Conservation (phyloP, 1,139 yeast species). For the Scheffersomyces segobiensis region DNA sequence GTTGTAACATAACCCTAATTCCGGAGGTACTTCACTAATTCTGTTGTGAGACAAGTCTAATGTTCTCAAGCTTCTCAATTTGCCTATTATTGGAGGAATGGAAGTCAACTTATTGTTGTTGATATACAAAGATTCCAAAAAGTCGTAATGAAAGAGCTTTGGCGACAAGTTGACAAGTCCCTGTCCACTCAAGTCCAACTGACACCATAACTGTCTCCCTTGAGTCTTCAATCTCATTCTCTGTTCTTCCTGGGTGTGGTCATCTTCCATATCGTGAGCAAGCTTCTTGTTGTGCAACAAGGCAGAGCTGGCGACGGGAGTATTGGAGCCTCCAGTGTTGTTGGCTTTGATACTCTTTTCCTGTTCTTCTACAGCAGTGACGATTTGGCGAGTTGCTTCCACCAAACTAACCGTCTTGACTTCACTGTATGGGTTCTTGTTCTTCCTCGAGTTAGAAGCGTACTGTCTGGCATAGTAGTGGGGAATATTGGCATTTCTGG, state of each 20-base stretch:
- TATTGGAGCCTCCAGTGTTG: slow-evolving; percentile 16
- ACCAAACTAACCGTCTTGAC: slow-evolving; percentile 47
- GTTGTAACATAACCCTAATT: slow-evolving; percentile 79
- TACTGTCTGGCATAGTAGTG: slow-evolving; percentile 93
- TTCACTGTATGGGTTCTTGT: slow-evolving; percentile 47
- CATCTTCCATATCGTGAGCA: slow-evolving; percentile 60
- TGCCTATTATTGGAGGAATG: slow-evolving; percentile 70
- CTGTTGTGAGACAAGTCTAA: slow-evolving; percentile 83
- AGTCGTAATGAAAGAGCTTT: slow-evolving; percentile 76
- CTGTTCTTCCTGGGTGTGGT: slow-evolving; percentile 77
- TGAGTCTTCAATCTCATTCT: slow-evolving; percentile 69
- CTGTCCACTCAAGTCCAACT: slow-evolving; percentile 89
- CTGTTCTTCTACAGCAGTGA: slow-evolving; percentile 46
- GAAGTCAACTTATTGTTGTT: slow-evolving; percentile 77
- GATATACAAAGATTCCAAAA: slow-evolving; percentile 82
- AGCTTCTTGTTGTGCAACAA: slow-evolving; percentile 65
- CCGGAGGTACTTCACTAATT: slow-evolving; percentile 70
- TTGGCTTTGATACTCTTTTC: slow-evolving; percentile 29
- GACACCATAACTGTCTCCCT: slow-evolving; percentile 88
- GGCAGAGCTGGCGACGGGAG: slow-evolving; percentile 36
- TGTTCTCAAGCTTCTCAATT: slow-evolving; percentile 73
- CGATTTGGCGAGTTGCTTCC: slow-evolving; percentile 55
- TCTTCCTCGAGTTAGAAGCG: slow-evolving; percentile 73
- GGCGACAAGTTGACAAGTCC: slow-evolving; percentile 71
- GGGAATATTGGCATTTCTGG: slow-evolving; percentile 72